Conservation (phyloP, 2,329 filamentous ascomycete genomes). For the Chlorencoelia australis region DNA sequence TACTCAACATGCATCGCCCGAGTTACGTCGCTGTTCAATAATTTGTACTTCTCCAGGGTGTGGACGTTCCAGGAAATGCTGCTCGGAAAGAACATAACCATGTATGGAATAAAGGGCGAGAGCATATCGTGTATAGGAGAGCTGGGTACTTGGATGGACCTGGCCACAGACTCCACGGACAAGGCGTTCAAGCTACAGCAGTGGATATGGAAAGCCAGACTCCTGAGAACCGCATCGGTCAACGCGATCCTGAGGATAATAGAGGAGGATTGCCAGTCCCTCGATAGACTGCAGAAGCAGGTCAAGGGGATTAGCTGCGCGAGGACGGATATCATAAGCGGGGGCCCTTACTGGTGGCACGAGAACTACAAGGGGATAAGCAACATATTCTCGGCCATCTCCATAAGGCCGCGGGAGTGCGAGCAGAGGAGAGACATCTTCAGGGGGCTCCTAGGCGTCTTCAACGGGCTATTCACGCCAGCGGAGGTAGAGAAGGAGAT, state of each 20-base stretch:
- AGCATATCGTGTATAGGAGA: constrained; percentile 8
- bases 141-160: constrained; percentile 12
- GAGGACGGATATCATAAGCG: constrained; percentile 20
- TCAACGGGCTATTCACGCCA: too few species aligned
- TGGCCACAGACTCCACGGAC: constrained; percentile 9
- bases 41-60: too few species aligned
- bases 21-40: too few species aligned
- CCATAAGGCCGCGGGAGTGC: too few species aligned
- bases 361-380: too few species aligned
- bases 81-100: constrained; percentile 11
- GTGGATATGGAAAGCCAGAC: constrained; percentile 7
- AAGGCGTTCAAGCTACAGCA: constrained; percentile 9
- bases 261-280: constrained; percentile 13
- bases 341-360: too few species aligned
- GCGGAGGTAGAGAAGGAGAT: too few species aligned
- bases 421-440: too few species aligned
- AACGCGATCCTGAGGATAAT: constrained; percentile 17
- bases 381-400: too few species aligned
- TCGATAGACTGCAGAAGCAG: constrained; percentile 14
- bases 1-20: too few species aligned
- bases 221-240: constrained; percentile 11
- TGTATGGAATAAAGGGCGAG: constrained; percentile 7
- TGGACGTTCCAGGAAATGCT: too few species aligned
- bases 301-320: constrained; percentile 20
- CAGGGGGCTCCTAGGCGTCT: too few species aligned